These are phyloP conservation scores for Rhododendron ovatum DNA, from an alignment of 148 eudicot genomes.

Conservation along the genomic window DNA sequence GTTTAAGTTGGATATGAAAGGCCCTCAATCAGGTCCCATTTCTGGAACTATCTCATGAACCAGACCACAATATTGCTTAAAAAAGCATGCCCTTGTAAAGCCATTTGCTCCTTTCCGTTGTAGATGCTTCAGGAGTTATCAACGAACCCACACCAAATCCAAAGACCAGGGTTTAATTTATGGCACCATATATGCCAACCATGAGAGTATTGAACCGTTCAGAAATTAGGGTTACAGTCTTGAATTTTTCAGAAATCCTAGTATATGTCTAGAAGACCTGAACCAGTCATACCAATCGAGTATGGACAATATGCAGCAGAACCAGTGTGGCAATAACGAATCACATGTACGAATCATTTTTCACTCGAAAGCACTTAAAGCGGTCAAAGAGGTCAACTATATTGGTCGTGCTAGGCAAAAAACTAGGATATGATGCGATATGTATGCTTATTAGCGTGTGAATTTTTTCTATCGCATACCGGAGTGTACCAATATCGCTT, in stretches of 20 bases:
- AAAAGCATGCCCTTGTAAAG: background rate
- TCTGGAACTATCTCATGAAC: background rate
- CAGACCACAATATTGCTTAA: background rate
- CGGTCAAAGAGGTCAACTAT: background rate
- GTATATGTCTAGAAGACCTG: background rate
- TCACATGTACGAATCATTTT: too few species aligned
- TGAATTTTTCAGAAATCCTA: background rate
- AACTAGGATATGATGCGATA: too few species aligned
- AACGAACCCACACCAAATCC: background rate
- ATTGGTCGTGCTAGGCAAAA: background rate
- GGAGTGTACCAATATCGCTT: background rate
- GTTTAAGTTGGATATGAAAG: background rate
- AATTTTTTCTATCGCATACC: background rate
- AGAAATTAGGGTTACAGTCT: background rate
- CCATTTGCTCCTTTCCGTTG: background rate
- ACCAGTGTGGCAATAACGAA: too few species aligned
- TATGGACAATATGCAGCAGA: too few species aligned
- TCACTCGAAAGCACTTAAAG: background rate
- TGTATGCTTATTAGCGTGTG: background rate
- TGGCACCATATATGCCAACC: background rate
- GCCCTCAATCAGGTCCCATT: background rate
- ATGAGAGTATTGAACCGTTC: background rate
- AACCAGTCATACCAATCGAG: background rate
- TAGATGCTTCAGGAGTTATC: background rate
- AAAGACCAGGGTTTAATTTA: background rate